Evolutionary conservation across 148 eudicot species (phyloP), one percentile per base, ranked within the genome.

Genomic region (Drosera capensis): DNA sequence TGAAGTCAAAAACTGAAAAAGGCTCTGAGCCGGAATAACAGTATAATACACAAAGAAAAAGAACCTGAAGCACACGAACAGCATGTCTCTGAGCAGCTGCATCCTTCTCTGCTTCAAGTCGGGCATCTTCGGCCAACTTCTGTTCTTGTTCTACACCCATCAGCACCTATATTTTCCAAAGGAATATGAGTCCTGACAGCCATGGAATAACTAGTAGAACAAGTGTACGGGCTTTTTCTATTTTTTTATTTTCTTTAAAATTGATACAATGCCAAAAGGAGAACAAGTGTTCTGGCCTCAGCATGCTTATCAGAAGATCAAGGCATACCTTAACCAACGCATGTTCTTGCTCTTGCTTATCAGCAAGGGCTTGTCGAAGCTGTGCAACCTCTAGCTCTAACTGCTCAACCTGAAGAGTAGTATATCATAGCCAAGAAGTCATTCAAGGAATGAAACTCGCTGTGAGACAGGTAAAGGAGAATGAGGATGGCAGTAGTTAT

Each of bases 101-200:
- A 54, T 87, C 88, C 60, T 74, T 78, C 68, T 79, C 83, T 41
- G 94, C 96, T 57, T 52, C 75, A 54, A 63, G 56, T 51, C 94
- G 76, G 31, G 86, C 96, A 60, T 77, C 86, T 68, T 87, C 94
- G 43, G 80, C 55, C 30, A 71, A 54, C 58, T 62, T 82, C 46
- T 82, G 94, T 62, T 87, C 88, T 66, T 79, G 80, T 66, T 87
- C 96, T 49, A 82, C 74, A 51, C 84, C 68, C 96, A 87, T 63
- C 46, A 87, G 57, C 16, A 87, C 85, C 96, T 87, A 66, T 21
- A 60, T 19, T 23, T 14, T 18, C 26, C n/a, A n/a, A n/a, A n/a
- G n/a, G n/a, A n/a, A n/a, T n/a, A n/a, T n/a, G n/a, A n/a, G n/a
- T n/a, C n/a, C n/a, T n/a, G n/a, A n/a, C n/a, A n/a, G n/a, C n/a